Evolutionary conservation across 208 protist species (phyloP), one percentile per base, ranked within the genome.

Genomic region (Entamoeba dispar): DNA sequence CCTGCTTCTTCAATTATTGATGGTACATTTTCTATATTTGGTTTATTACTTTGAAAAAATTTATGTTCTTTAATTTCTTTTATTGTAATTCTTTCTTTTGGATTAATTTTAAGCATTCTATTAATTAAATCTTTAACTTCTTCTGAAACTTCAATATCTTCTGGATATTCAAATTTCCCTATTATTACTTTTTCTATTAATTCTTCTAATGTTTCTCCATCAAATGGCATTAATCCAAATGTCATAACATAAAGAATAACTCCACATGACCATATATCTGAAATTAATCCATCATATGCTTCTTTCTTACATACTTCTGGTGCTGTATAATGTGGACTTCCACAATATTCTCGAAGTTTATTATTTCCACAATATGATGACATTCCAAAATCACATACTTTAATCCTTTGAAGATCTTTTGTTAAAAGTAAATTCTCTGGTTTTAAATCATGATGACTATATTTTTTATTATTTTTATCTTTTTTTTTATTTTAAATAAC

Each of bases 241-340:
- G 98, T 95, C 19, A 98, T 93, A 12, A 97, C 97, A 94, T 97
- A 98, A 3, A 98, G 95, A 93, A 98, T 98, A 90, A 98, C 97
- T n/a, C 97, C 97, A 92, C 96, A 97, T 27, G 96, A 97, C 97
- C 97, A 98, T 50, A 98, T 96, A 96, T 98, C 97, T 77, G 97
- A 96, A 93, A 97, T 43, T 43, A 43, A 43, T 43, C 38, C 38
- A 77, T 77, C 19, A 22, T 69, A 69, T 27, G 55, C 17, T 69
- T 69, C 55, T 69, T 69, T 69, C 22, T 22, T 14, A 69, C 22
- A 69, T 22, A 69, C 12, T 22, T 69, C 55, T 14, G 55, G 55
- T 69, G 55, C 55, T 22, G 22, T 69, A 69, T 69, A 69, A 69
- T 69, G 22, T 14, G 55, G 22, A 14, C 17, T 69, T 22, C 55